These are phyloP conservation scores for Colletotrichum eremochloae DNA, from an alignment of 2,329 filamentous ascomycete genomes.

Conservation along the genomic window DNA sequence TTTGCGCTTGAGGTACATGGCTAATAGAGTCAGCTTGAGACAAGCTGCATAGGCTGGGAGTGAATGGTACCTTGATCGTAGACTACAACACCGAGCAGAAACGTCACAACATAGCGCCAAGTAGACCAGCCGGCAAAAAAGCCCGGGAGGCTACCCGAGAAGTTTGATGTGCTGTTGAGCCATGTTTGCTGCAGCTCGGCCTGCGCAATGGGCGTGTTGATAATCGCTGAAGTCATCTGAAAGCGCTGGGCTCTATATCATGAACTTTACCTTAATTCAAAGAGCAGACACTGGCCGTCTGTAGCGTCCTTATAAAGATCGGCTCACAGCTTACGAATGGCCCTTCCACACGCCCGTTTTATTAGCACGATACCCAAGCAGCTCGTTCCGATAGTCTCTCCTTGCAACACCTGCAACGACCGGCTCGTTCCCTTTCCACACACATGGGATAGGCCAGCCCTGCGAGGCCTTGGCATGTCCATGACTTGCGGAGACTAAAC, in stretches of 20 bases:
- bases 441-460: background rate
- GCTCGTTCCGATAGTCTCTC: background rate
- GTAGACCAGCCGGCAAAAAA: constrained; percentile 43
- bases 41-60: too few species aligned
- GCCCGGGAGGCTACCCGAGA: background rate
- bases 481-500: constrained; percentile 49
- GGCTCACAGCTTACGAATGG: background rate
- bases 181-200: constrained; percentile 20
- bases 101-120: constrained; percentile 51
- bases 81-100: constrained; percentile 50
- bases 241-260: too few species aligned
- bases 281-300: background rate
- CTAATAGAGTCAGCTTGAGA: constrained; percentile 51
- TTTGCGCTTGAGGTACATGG: constrained; percentile 72
- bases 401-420: background rate
- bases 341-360: background rate
- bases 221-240: constrained; percentile 12
- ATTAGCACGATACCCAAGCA: background rate
- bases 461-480: constrained; percentile 14
- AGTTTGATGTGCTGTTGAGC: constrained; percentile 9
- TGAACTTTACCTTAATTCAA: too few species aligned
- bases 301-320: background rate
- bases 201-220: constrained; percentile 1
- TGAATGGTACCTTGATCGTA: constrained; percentile 54
- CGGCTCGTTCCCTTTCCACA: constrained; percentile 2